phyloP scores from a whole-genome alignment of 306 rosid genomes.

The Begonia loranthoides region DNA sequence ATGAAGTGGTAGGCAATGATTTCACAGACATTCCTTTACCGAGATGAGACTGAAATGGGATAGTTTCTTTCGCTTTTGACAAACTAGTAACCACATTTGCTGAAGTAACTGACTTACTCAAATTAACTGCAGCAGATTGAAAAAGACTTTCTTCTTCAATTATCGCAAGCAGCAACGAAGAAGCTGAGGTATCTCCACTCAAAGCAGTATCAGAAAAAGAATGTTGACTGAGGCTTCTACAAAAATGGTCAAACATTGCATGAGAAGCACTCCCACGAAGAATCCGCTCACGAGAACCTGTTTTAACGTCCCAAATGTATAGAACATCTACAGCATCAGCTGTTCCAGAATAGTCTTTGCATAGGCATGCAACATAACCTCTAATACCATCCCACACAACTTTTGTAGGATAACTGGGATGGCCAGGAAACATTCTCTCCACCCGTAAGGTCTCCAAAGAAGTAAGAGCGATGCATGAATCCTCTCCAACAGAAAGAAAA shows the following conservation, averaged over 20 bases:
- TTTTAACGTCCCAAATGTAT: constrained; percentile 87
- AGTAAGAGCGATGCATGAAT: constrained; percentile 75
- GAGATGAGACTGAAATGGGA: constrained; percentile 26
- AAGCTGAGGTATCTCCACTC: constrained; percentile 84
- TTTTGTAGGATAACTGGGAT: constrained; percentile 66
- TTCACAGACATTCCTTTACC: constrained; percentile 30
- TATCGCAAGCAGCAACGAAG: constrained; percentile 59
- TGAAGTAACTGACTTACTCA: constrained; percentile 27
- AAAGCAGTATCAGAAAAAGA: constrained; percentile 51
- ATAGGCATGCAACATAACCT: constrained; percentile 81
- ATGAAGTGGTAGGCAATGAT: constrained; percentile 16
- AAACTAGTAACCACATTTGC: constrained; percentile 35
- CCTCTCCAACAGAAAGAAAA: constrained; percentile 93
- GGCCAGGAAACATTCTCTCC: constrained; percentile 96
- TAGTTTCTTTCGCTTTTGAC: constrained; percentile 27
- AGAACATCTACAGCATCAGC: constrained; percentile 52
- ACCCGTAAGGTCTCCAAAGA: constrained; percentile 80
- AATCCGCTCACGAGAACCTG: constrained; percentile 81
- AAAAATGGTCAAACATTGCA: constrained; percentile 88
- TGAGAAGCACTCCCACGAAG: constrained; percentile 80
- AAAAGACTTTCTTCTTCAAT: constrained; percentile 61
- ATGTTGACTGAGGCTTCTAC: constrained; percentile 56
- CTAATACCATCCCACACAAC: constrained; percentile 91
- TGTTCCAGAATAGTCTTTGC: constrained; percentile 46
- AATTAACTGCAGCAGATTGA: constrained; percentile 24